These are phyloP conservation scores for Taxillus chinensis DNA, from an alignment of 164 flowering plant genomes.

Conservation along the genomic window DNA sequence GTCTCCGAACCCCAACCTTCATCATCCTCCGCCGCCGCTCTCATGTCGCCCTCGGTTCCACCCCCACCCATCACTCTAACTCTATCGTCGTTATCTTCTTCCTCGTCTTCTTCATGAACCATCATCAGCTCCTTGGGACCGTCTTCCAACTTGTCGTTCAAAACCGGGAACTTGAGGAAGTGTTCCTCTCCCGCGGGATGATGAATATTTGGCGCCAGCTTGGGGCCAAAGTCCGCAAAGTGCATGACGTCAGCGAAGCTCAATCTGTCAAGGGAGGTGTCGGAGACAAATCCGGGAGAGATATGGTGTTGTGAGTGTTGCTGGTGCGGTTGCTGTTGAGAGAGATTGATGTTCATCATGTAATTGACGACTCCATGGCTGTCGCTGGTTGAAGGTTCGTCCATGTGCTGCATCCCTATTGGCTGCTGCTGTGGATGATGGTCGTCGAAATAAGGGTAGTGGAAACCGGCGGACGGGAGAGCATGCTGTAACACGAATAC, in stretches of 20 bases:
- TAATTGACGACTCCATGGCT: slow-evolving; percentile 38
- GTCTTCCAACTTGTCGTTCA: slow-evolving; percentile 48
- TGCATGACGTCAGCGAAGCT: slow-evolving; percentile 95
- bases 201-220: slow-evolving; percentile 37
- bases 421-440: slow-evolving; percentile 22
- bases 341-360: slow-evolving; percentile 26
- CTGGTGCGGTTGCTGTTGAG: slow-evolving; percentile 11
- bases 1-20: slow-evolving; percentile 23
- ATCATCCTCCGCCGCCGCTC: slow-evolving; percentile 11
- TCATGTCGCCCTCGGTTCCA: slow-evolving; percentile 1
- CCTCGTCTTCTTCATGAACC: too few relatives aligned
- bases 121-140: slow-evolving; percentile 13
- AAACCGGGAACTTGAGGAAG: slow-evolving; percentile 80
- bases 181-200: slow-evolving; percentile 16
- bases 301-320: slow-evolving; percentile 8
- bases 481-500: slow-evolving; percentile 20
- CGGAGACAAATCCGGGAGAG: slow-evolving; percentile 20
- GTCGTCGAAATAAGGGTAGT: slow-evolving; percentile 25
- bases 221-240: slow-evolving; percentile 83
- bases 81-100: slow-evolving; percentile 12
- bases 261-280: slow-evolving; percentile 40
- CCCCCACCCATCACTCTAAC: slow-evolving; percentile 4
- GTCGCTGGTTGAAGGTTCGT: slow-evolving; percentile 17
- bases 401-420: slow-evolving; percentile 14
- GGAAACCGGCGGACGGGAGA: slow-evolving; percentile 14